Percentiles rank a stretch among this genome's conserved stretches.
Conservation (phyloP, 2,329 filamentous ascomycete species). For the Westerdykella sp. region DNA sequence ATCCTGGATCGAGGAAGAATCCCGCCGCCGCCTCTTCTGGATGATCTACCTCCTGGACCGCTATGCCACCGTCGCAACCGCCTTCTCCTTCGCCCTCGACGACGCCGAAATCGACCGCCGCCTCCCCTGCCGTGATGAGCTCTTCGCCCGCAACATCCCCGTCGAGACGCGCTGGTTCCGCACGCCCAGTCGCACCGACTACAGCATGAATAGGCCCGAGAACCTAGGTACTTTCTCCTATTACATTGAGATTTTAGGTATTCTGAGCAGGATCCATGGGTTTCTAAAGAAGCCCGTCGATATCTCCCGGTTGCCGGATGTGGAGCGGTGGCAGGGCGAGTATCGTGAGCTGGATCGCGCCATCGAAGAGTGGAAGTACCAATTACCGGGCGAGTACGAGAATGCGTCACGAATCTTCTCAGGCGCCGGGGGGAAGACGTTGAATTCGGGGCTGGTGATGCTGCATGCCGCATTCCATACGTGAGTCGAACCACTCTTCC, state of each 20-base stretch:
- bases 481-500: slow-evolving; percentile 38
- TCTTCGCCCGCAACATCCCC: slow-evolving; percentile 75
- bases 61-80: slow-evolving; percentile 84
- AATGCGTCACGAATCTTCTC: slow-evolving; percentile 72
- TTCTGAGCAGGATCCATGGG: slow-evolving; percentile 78
- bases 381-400: slow-evolving; percentile 73
- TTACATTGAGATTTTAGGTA: slow-evolving; percentile 83
- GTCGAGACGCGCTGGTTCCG: slow-evolving; percentile 81
- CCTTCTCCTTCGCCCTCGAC: slow-evolving; percentile 84
- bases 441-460: slow-evolving; percentile 85
- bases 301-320: slow-evolving; percentile 75
- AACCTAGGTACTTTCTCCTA: slow-evolving; percentile 84
- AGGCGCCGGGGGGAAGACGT: slow-evolving; percentile 55
- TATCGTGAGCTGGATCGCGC: slow-evolving; percentile 80
- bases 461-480: slow-evolving; percentile 86
- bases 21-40: slow-evolving; percentile 80
- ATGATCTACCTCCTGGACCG: slow-evolving; percentile 88
- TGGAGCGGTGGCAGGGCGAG: slow-evolving; percentile 81
- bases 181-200: slow-evolving; percentile 47
- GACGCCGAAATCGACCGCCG: slow-evolving; percentile 85
- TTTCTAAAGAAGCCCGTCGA: slow-evolving; percentile 87
- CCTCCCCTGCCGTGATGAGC: slow-evolving; percentile 78
- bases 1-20: slow-evolving; percentile 86
- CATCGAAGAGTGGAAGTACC: slow-evolving; percentile 76
- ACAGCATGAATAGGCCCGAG: slow-evolving; percentile 63